A percentile compares a stretch with the other conserved stretches of the same genome.
phyloP scores from a whole-genome alignment of 2,329 filamentous ascomycete species.

The Harringtonia aguacate region DNA sequence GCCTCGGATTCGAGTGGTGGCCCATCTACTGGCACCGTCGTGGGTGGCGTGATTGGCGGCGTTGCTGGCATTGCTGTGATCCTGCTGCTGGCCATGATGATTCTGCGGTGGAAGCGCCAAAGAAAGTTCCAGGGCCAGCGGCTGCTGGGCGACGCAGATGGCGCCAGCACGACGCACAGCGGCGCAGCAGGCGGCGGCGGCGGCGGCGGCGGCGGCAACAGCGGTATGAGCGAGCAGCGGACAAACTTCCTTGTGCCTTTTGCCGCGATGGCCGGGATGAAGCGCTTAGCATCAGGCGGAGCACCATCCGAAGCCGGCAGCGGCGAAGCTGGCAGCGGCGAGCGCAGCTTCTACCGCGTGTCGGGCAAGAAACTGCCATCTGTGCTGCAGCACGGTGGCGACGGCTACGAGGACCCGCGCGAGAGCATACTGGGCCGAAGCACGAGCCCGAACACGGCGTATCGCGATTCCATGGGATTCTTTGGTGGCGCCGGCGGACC shows the following conservation, averaged over 20 bases:
- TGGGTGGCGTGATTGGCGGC: conserved; percentile 46
- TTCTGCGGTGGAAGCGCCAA: conserved; percentile 43
- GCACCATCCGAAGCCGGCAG: conserved; percentile 20
- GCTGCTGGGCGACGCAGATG: conserved; percentile 28
- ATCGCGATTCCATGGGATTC: conserved; percentile 19
- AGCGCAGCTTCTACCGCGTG: conserved; percentile 53
- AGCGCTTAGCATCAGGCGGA: background rate
- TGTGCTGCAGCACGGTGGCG: conserved; percentile 50
- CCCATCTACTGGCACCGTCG: conserved; percentile 26
- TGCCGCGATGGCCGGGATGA: conserved; percentile 24
- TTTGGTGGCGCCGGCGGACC: conserved; percentile 19
- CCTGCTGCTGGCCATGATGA: conserved; percentile 38
- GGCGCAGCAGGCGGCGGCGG: conserved; percentile 12
- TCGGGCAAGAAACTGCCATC: conserved; percentile 55
- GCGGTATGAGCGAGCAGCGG: conserved; percentile 36
- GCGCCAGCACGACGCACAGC: background rate
- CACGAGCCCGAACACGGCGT: conserved; percentile 1
- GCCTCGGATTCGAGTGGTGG: conserved; percentile 13
- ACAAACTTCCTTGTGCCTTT: conserved; percentile 35
- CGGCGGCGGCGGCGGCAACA: conserved; percentile 14
- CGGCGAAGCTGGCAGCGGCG: conserved; percentile 14
- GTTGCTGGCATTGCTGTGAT: conserved; percentile 49
- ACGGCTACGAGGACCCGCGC: conserved; percentile 38
- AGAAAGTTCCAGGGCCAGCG: conserved; percentile 22
- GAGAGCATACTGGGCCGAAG: conserved; percentile 11